Conservation (phyloP, 2,329 filamentous ascomycete genomes). For the Epichloe coenophiala region DNA sequence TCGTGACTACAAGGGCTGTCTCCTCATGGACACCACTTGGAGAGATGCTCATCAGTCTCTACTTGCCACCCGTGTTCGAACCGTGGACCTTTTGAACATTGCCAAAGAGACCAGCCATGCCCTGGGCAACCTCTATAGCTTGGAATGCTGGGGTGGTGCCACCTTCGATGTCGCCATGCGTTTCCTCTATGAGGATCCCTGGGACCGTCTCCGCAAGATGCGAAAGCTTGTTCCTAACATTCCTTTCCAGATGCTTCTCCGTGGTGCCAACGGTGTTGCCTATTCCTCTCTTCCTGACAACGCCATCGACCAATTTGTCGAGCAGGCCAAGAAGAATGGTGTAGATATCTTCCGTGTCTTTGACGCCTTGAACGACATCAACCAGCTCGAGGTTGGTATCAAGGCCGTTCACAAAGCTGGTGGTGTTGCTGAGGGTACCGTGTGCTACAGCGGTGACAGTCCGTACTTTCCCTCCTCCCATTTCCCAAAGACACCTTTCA, state of each 20-base stretch:
- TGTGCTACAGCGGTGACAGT: slow-evolving; percentile 67
- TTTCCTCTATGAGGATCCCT: slow-evolving; percentile 97
- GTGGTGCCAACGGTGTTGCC: slow-evolving; percentile 94
- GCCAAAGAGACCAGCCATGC: slow-evolving; percentile 93
- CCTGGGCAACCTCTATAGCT: slow-evolving; percentile 77
- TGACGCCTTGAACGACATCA: slow-evolving; percentile 88
- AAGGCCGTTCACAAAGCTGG: slow-evolving; percentile 95
- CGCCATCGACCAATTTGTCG: slow-evolving; percentile 94
- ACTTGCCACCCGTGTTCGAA: slow-evolving; percentile 87
- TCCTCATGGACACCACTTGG: slow-evolving; percentile 99
- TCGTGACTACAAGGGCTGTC: slow-evolving; percentile 81
- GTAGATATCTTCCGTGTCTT: slow-evolving; percentile 99
- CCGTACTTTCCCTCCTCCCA: not conserved
- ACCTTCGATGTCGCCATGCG: slow-evolving; percentile 98
- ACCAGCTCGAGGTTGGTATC: slow-evolving; percentile 93
- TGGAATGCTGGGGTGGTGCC: slow-evolving; percentile 98
- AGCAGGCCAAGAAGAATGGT: slow-evolving; percentile 96
- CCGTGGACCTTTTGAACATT: slow-evolving; percentile 88
- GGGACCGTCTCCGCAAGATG: slow-evolving; percentile 94
- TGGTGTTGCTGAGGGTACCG: slow-evolving; percentile 81
- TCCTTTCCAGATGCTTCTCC: slow-evolving; percentile 97
- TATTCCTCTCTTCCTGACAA: slow-evolving; percentile 96
- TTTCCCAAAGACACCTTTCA: too few relatives aligned
- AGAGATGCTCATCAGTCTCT: slow-evolving; percentile 97
- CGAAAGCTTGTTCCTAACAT: slow-evolving; percentile 94